Base-by-base conservation (phyloP, 2,329 filamentous ascomycete genomes). In the Bipolaris cookei region DNA sequence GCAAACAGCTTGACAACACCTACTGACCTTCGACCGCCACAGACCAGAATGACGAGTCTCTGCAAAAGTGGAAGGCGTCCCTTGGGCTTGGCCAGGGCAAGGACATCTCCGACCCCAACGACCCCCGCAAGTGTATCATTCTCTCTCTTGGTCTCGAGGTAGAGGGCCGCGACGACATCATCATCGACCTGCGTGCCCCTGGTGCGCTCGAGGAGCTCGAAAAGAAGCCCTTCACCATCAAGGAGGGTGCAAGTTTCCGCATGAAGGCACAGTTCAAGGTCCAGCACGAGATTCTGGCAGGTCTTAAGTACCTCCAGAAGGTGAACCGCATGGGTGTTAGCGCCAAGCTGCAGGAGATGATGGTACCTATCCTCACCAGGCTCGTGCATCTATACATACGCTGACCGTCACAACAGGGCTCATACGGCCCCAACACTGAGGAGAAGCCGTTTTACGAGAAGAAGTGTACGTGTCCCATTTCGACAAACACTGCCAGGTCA, bases 261-360 rank as follows among this genome's bases (percentile, higher is more conserved):
- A 98, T 98, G 91, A 92, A 90, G 76, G 93, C 90, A 56, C 86
- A 87, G 61, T 99, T 98, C 85, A 90, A 93, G 81, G 95, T 99
- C 43, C 92, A 99, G 83, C 92, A 97, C 77, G 90, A 98, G 79
- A 94, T 99, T 66, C 86, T 98, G 53, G 95, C 91, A 69, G 95
- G 95, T 43, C 81, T 99, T 75, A 96, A 97, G 82, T 99, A 98
- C 78, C 86, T 99, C 56, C 95, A 99, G 81, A 86, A 92, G 38
- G 90, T 97, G 62, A 96, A 95, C 85, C 85, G 93, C 69, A 92
- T 92, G 83, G 90, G 91, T 52, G 84, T 98, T 76, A 87, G 86
- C 60, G 91, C 90, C 82, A 99, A 97, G 86, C 90, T 95, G 73
- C 90, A 96, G 70, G 94, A 98, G 82, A 99, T 99, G 95, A 90